phyloP scores from a whole-genome alignment of 73 alveolate species.

The Paramecium sonneborni region DNA sequence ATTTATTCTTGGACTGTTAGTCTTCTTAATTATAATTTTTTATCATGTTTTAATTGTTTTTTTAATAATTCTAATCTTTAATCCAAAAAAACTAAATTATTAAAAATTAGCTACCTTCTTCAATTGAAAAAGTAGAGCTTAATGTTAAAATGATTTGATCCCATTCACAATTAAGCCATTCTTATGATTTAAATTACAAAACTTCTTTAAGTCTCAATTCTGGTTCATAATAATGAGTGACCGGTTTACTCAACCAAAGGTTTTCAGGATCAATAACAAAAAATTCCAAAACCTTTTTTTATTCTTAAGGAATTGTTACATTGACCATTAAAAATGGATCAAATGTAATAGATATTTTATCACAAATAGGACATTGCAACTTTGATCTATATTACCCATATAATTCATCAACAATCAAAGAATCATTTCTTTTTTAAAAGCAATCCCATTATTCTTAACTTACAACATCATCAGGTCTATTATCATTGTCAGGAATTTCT shows the following conservation, averaged over 20 bases:
- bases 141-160: slow-evolving; percentile 22
- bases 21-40: neutral
- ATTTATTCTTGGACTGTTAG: neutral
- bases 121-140: neutral
- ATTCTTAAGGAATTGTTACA: slow-evolving; percentile 21
- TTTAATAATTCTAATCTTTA: neutral
- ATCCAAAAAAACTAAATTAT: neutral
- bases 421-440: slow-evolving; percentile 15
- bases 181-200: neutral
- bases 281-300: neutral
- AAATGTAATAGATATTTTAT: slow-evolving; percentile 14
- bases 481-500: slow-evolving; percentile 13
- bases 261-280: neutral
- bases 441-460: neutral
- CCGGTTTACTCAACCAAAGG: neutral
- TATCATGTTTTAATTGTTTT: neutral
- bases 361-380: neutral
- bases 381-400: slow-evolving; percentile 34
- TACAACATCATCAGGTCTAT: slow-evolving; percentile 2
- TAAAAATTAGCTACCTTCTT: neutral
- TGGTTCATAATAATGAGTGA: neutral
- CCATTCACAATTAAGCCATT: slow-evolving; percentile 12
- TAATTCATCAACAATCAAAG: neutral
- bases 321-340: slow-evolving; percentile 27
- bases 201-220: neutral